Base-by-base conservation (phyloP, 257 asterid species). In the Buddleja alternifolia region DNA sequence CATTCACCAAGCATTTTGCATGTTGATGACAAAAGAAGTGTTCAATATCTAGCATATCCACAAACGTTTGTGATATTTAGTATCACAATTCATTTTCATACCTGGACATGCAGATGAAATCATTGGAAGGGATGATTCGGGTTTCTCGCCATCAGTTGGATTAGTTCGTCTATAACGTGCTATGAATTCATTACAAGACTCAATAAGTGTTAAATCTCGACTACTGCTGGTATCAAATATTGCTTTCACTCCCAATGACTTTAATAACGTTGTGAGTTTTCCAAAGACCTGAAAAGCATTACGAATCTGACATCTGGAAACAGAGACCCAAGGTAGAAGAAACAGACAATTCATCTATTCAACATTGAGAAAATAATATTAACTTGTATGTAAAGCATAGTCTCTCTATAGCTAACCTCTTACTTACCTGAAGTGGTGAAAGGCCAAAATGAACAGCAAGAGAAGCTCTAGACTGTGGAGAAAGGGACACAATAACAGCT, bases 91-190 rank as follows among this genome's bases (percentile, higher is more conserved):
- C 25, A 45, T 36, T 34, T 15, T 25, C 73, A 62, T 75, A 94
- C 99, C 99, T 66, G 99, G 99, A 68, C 99, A 94, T 62, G 99
- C 88, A 17, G 99, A 94, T 60, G 99, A 82, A 75, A 94, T 87
- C 92, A 94, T 82, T 16, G 98, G 99, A 51, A 94, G 81, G 12
- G 88, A 59, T 54, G 67, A 65, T 54, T 73, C 77, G 1, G 83
- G 64, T 42, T 75, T 84, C 66, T 78, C 85, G 32, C 64, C 85
- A 77, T 71, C 78, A 44, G 81, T 44, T 24, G 81, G 63, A 41
- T 73, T 77, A 60, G 71, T 65, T 73, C 75, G 78, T 73, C 78
- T 86, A 82, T 94, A 94, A 14, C 98, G 95, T 34, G 74, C 67
- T 15, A 91, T 54, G 65, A 94, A 94, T 75, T 94, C 98, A 63